These are phyloP conservation scores for Spirogloea muscicola DNA, from an alignment of 139 green algal species.

Conservation along the genomic window DNA sequence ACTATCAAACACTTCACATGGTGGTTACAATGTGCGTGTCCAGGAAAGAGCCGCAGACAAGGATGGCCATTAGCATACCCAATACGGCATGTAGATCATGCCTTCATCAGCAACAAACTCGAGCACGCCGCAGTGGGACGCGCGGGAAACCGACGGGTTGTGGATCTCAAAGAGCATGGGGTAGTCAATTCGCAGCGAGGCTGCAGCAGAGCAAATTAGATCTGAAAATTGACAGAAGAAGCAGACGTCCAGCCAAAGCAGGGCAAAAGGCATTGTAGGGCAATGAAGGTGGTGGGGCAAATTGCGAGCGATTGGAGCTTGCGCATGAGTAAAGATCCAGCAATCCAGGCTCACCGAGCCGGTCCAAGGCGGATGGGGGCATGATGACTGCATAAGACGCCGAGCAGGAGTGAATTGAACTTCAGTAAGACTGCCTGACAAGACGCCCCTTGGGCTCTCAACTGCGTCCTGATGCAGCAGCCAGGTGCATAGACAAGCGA, in stretches of 20 bases:
- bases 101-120: constrained; percentile 98
- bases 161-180: constrained; percentile 96
- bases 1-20: too few relatives aligned
- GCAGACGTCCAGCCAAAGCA: too few relatives aligned
- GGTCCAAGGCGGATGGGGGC: constrained; percentile 88
- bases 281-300: too few relatives aligned
- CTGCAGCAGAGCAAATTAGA: constrained; percentile 45
- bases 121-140: constrained; percentile 94
- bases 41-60: background rate
- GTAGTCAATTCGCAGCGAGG: constrained; percentile 93
- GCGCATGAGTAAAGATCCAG: too few relatives aligned
- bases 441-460: background rate
- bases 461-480: background rate
- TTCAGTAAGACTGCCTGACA: background rate
- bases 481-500: background rate
- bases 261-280: too few relatives aligned
- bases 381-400: constrained; percentile 72
- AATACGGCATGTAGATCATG: constrained; percentile 94
- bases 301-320: too few relatives aligned
- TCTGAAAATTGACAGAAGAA: too few relatives aligned
- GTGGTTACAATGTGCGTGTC: too few relatives aligned
- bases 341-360: constrained; percentile 63
- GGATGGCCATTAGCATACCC: constrained; percentile 57
- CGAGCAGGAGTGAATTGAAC: background rate
- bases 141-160: constrained; percentile 59